Percentiles rank a stretch among this genome's conserved stretches.
These are phyloP conservation scores for Brasenia schreberi DNA, from an alignment of 164 flowering plant species.

Conservation along the genomic window DNA sequence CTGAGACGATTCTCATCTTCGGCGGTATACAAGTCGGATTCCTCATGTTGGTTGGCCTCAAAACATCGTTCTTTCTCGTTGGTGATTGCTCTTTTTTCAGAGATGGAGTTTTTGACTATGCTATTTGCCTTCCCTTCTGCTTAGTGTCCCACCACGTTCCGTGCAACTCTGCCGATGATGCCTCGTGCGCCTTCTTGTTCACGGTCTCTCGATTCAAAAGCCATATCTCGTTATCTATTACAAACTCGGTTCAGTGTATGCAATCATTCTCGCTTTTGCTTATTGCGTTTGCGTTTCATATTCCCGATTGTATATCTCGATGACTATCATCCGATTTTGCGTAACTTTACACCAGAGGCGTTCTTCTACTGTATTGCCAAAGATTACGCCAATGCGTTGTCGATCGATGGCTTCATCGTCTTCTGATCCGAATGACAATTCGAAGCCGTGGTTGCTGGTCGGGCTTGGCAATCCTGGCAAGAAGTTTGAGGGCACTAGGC, in stretches of 20 bases:
- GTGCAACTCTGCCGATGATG: not conserved
- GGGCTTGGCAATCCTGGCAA: constrained; percentile 94
- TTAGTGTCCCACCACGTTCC: not conserved
- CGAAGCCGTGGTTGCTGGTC: constrained; percentile 65
- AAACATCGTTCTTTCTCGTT: not conserved
- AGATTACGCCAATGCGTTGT: not conserved
- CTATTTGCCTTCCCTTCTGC: not conserved
- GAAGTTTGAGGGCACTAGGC: constrained; percentile 55
- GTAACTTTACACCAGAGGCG: not conserved
- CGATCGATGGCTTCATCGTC: not conserved
- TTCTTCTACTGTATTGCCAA: not conserved
- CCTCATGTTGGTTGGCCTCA: not conserved
- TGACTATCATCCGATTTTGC: not conserved
- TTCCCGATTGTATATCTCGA: not conserved
- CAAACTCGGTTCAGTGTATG: not conserved
- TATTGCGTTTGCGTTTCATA: not conserved
- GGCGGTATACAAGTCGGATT: not conserved
- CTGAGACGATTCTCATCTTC: too few species aligned
- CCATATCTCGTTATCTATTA: not conserved
- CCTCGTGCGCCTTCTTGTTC: not conserved
- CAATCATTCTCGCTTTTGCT: not conserved
- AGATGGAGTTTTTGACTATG: not conserved
- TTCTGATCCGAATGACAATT: constrained; percentile 1
- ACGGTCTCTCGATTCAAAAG: not conserved
- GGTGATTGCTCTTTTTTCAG: not conserved